A percentile compares a stretch with the other conserved stretches of the same genome.
phyloP scores from a whole-genome alignment of 805 yeast species.

The Candida piceae region DNA sequence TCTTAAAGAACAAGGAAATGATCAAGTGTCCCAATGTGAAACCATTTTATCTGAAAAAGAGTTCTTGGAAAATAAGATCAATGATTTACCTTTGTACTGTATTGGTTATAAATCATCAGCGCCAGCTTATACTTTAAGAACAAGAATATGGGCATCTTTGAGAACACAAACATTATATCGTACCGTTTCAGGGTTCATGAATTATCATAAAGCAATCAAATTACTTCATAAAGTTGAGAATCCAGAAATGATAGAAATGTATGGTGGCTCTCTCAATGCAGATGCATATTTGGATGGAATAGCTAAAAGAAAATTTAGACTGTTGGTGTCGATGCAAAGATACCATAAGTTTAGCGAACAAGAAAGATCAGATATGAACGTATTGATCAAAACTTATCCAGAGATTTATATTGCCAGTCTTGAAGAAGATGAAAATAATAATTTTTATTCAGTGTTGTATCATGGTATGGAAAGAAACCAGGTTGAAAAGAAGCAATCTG shows the following conservation, averaged over 20 bases:
- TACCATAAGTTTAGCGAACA: constrained; percentile 55
- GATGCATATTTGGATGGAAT: constrained; percentile 66
- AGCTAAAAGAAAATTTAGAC: constrained; percentile 74
- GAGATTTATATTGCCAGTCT: constrained; percentile 52
- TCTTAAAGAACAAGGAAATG: constrained; percentile 29
- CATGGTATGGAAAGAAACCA: constrained; percentile 46
- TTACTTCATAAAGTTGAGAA: constrained; percentile 65
- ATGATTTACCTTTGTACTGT: constrained; percentile 65
- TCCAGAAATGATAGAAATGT: constrained; percentile 42
- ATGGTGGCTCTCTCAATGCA: constrained; percentile 37
- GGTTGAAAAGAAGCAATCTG: too few relatives aligned
- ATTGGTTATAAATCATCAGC: constrained; percentile 68
- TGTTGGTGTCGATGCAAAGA: constrained; percentile 87
- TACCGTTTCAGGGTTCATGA: constrained; percentile 79
- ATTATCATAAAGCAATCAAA: constrained; percentile 69
- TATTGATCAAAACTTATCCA: constrained; percentile 70
- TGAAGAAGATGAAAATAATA: constrained; percentile 36
- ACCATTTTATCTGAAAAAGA: constrained; percentile 33
- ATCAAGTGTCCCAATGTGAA: not conserved
- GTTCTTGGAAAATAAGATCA: constrained; percentile 38
- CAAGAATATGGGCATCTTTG: constrained; percentile 83
- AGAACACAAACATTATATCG: constrained; percentile 80
- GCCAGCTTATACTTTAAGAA: constrained; percentile 59
- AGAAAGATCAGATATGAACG: constrained; percentile 64
- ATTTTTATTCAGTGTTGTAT: constrained; percentile 62